Conservation (phyloP, 2,329 filamentous ascomycete species). For the Rutstroemia sp. region DNA sequence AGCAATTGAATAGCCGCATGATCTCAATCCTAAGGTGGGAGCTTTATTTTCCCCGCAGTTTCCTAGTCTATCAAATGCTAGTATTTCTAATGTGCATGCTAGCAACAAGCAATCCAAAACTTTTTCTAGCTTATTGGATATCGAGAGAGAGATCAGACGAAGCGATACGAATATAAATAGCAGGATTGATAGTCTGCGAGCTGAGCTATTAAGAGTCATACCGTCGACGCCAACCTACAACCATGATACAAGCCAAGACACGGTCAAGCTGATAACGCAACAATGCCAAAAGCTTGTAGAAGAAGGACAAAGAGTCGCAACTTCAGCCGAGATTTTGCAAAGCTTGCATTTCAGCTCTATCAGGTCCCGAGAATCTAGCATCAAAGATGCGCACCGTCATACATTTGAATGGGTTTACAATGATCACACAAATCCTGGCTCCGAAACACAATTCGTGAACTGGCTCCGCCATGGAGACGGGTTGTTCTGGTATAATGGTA, state of each 20-base stretch:
- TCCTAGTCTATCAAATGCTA: background rate
- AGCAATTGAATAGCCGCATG: background rate
- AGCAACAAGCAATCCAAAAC: background rate
- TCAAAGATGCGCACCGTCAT: background rate
- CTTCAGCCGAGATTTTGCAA: background rate
- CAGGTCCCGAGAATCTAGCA: background rate
- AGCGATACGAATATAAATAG: background rate
- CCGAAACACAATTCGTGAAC: background rate
- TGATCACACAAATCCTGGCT: no score
- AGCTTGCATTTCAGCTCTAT: background rate
- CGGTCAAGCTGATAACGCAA: background rate
- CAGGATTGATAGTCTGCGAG: background rate
- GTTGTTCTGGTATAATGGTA: slow-evolving; percentile 19
- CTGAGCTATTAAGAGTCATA: background rate
- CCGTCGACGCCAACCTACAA: background rate
- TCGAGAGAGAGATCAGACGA: background rate
- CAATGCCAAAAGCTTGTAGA: background rate
- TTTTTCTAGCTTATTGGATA: background rate
- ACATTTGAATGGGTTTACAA: background rate
- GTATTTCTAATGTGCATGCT: background rate
- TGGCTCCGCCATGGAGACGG: slow-evolving; percentile 7
- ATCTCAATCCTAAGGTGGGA: background rate
- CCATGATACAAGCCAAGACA: background rate
- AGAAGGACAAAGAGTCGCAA: background rate
- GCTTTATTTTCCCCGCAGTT: background rate